phyloP scores from a whole-genome alignment of 306 rosid species.

The Quercus glauca region DNA sequence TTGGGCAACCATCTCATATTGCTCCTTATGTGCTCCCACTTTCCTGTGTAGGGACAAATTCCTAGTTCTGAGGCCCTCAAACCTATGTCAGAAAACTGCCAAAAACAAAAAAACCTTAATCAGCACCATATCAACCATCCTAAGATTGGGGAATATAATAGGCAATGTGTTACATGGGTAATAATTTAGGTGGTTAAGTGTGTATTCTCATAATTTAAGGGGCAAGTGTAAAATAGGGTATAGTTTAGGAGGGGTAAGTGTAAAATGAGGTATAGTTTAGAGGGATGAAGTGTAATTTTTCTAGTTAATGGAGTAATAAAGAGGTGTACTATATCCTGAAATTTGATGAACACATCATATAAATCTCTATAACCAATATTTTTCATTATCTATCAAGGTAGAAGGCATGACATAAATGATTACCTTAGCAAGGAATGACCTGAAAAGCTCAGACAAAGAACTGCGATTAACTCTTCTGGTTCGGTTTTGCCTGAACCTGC shows the following conservation, averaged over 20 bases:
- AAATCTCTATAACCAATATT: slow-evolving; percentile 3
- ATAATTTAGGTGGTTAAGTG: too few species aligned
- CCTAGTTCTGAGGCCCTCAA: slow-evolving; percentile 50
- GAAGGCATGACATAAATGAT: not conserved
- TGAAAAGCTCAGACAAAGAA: slow-evolving; percentile 71
- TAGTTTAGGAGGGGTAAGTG: too few species aligned
- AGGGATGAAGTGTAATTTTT: too few species aligned
- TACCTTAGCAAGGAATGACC: slow-evolving; percentile 72
- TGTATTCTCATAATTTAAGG: too few species aligned
- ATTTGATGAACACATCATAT: slow-evolving; percentile 7
- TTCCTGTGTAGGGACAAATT: slow-evolving; percentile 60
- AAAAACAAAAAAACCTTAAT: slow-evolving; percentile 10
- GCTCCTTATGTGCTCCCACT: slow-evolving; percentile 53
- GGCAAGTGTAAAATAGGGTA: too few species aligned
- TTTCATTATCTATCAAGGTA: slow-evolving; percentile 1
- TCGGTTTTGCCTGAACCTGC: slow-evolving; percentile 31
- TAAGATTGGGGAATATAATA: slow-evolving; percentile 11
- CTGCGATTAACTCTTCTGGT: slow-evolving; percentile 50
- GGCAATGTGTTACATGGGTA: not conserved
- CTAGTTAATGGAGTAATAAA: not conserved
- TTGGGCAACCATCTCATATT: slow-evolving; percentile 82
- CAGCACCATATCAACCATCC: not conserved
- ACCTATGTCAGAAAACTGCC: slow-evolving; percentile 65
- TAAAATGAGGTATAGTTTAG: too few species aligned
- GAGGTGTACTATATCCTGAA: slow-evolving; percentile 1